Evolutionary conservation across 768 basidiomycete species (phyloP).

Genomic region (Trametes maxima): DNA sequence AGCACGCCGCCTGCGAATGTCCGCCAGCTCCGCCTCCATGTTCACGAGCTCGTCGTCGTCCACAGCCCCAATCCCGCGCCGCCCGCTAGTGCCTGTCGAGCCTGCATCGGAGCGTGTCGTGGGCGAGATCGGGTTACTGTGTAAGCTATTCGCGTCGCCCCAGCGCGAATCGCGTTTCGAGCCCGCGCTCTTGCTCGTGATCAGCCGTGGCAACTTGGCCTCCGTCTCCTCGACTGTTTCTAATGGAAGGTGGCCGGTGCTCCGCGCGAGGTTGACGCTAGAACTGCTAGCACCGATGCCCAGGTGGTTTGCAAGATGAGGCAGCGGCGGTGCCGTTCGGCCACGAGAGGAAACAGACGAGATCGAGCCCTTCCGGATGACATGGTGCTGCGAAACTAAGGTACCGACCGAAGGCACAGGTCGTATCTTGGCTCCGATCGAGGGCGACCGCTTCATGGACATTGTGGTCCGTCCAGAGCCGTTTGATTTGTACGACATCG

Average conservation of each 20-base stretch:
- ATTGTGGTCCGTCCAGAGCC: constrained; percentile 27
- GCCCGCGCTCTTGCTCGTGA: constrained; percentile 6
- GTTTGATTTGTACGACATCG: constrained; percentile 31
- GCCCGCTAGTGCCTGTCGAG: constrained; percentile 16
- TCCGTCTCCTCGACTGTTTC: constrained; percentile 55
- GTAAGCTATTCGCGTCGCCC: constrained; percentile 11
- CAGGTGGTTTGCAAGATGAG: constrained; percentile 34
- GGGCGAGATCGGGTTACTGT: constrained; percentile 14
- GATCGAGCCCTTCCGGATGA: constrained; percentile 55
- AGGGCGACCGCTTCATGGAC: constrained; percentile 29
- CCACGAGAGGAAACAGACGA: constrained; percentile 61
- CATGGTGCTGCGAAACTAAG: constrained; percentile 12
- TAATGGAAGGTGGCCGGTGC: constrained; percentile 52
- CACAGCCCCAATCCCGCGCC: constrained; percentile 15
- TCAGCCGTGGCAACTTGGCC: background rate
- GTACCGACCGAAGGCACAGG: constrained; percentile 2
- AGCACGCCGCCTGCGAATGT: constrained; percentile 67
- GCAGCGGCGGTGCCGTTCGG: constrained; percentile 24
- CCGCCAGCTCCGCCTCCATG: constrained; percentile 63
- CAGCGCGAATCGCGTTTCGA: constrained; percentile 13
- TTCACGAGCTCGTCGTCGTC: constrained; percentile 40
- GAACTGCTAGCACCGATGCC: constrained; percentile 42
- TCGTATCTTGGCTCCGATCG: constrained; percentile 21
- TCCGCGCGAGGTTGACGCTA: constrained; percentile 54
- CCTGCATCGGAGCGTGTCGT: constrained; percentile 17